Evolutionary conservation across 768 basidiomycete species (phyloP).

Genomic region (Brasilioporus rufonigricans): DNA sequence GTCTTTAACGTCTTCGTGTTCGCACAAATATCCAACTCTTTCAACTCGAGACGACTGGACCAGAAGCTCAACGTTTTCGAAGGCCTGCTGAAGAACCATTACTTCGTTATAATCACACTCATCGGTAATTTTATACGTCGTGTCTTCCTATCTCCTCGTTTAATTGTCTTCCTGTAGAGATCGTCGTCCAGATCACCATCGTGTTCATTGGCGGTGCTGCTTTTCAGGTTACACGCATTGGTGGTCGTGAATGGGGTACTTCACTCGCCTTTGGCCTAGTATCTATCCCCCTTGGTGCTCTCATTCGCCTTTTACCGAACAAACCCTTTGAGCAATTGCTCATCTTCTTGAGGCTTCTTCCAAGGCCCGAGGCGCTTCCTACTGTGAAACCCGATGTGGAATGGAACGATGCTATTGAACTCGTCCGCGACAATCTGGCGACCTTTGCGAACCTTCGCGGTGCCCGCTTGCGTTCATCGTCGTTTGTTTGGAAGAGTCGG

Average conservation of each 20-base stretch:
- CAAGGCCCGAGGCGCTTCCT: conserved; percentile 62
- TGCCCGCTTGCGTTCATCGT: conserved; percentile 82
- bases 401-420: conserved; percentile 78
- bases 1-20: conserved; percentile 99
- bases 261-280: conserved; percentile 83
- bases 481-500: conserved; percentile 81
- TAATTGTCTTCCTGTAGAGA: conserved; percentile 50
- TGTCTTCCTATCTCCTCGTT: conserved; percentile 1
- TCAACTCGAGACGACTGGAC: conserved; percentile 90
- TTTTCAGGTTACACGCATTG: conserved; percentile 81
- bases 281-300: conserved; percentile 82
- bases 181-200: conserved; percentile 82
- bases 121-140: conserved; percentile 57
- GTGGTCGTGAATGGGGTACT: conserved; percentile 90
- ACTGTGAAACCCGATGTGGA: conserved; percentile 55
- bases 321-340: conserved; percentile 68
- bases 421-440: conserved; percentile 82
- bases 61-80: conserved; percentile 85
- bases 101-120: conserved; percentile 80
- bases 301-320: conserved; percentile 81
- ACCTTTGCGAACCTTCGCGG: conserved; percentile 85
- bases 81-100: conserved; percentile 74
- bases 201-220: conserved; percentile 90
- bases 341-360: conserved; percentile 55
- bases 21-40: conserved; percentile 93